phyloP scores from a whole-genome alignment of 2,329 filamentous ascomycete genomes.

The Xylaria sp. region DNA sequence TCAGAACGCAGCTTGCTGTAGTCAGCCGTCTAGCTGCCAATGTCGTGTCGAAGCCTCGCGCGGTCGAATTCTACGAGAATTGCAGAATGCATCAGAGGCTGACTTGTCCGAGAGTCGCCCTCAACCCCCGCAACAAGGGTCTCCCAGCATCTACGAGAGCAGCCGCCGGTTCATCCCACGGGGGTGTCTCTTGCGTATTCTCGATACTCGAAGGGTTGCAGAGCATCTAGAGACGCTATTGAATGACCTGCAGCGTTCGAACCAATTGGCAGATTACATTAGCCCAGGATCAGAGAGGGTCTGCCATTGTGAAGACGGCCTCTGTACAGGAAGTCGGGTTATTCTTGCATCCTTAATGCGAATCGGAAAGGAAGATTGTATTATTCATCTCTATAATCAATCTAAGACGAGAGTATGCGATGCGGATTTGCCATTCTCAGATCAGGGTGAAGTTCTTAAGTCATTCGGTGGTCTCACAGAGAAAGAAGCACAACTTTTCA shows the following conservation, averaged over 20 bases:
- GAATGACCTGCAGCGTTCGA: not conserved
- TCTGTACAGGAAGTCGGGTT: slow-evolving; percentile 34
- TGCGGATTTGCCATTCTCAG: not conserved
- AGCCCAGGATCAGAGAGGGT: not conserved
- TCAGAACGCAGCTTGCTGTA: not conserved
- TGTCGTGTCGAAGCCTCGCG: slow-evolving; percentile 22
- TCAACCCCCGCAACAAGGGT: not conserved
- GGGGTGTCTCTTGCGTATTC: slow-evolving; percentile 4
- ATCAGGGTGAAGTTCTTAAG: not conserved
- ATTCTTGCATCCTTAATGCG: slow-evolving; percentile 31
- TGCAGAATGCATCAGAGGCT: slow-evolving; percentile 12
- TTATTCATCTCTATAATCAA: slow-evolving; percentile 12
- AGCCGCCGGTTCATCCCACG: slow-evolving; percentile 28
- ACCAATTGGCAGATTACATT: slow-evolving; percentile 5
- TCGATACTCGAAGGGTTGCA: slow-evolving; percentile 13
- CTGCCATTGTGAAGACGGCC: slow-evolving; percentile 15
- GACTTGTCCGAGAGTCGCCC: slow-evolving; percentile 12
- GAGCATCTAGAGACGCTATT: slow-evolving; percentile 17
- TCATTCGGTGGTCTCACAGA: slow-evolving; percentile 5
- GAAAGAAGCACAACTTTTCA: slow-evolving; percentile 24
- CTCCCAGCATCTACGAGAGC: not conserved
- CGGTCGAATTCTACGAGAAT: slow-evolving; percentile 16
- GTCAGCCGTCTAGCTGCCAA: not conserved
- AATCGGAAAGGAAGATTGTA: slow-evolving; percentile 23
- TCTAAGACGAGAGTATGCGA: slow-evolving; percentile 8